Percentiles rank a stretch among this genome's conserved stretches.
These are phyloP conservation scores for Chalciporus sphaerocephalus DNA, from an alignment of 768 basidiomycete genomes.

Conservation along the genomic window DNA sequence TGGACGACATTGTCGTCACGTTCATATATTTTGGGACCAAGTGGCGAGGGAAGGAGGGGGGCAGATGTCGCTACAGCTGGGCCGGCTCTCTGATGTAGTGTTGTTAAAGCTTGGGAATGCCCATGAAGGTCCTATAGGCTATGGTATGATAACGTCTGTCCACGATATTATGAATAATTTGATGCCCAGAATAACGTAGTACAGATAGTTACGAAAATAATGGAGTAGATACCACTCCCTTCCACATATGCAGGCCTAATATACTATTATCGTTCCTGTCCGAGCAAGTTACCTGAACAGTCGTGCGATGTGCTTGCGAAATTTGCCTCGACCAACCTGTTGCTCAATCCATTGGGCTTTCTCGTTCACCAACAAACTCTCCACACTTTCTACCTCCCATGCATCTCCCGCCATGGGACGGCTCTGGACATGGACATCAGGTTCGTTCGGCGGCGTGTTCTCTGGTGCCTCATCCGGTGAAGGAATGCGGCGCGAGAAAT, in stretches of 20 bases:
- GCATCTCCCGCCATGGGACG: not conserved
- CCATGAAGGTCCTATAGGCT: not conserved
- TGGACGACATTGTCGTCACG: constrained; percentile 36
- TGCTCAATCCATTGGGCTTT: constrained; percentile 12
- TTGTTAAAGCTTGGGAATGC: too few relatives aligned
- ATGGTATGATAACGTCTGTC: not conserved
- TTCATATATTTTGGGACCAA: constrained; percentile 33
- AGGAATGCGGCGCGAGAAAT: constrained; percentile 8
- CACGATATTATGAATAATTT: not conserved
- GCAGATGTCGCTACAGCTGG: constrained; percentile 9
- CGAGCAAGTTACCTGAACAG: constrained; percentile 8
- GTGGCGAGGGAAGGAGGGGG: constrained; percentile 25
- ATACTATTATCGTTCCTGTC: not conserved
- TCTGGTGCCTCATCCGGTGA: not conserved
- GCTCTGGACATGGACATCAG: not conserved
- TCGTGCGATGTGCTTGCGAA: constrained; percentile 9
- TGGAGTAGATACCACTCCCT: not conserved
- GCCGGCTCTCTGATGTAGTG: constrained; percentile 2
- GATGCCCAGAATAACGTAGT: not conserved
- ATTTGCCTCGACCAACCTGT: constrained; percentile 13
- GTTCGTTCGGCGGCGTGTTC: not conserved
- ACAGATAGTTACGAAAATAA: not conserved
- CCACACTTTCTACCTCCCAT: not conserved
- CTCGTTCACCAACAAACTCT: not conserved
- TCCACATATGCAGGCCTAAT: not conserved